Percentiles rank a stretch among this genome's conserved stretches.
Evolutionary conservation across 73 alveolate species (phyloP).

Genomic region (Tetrahymena thermophila): DNA sequence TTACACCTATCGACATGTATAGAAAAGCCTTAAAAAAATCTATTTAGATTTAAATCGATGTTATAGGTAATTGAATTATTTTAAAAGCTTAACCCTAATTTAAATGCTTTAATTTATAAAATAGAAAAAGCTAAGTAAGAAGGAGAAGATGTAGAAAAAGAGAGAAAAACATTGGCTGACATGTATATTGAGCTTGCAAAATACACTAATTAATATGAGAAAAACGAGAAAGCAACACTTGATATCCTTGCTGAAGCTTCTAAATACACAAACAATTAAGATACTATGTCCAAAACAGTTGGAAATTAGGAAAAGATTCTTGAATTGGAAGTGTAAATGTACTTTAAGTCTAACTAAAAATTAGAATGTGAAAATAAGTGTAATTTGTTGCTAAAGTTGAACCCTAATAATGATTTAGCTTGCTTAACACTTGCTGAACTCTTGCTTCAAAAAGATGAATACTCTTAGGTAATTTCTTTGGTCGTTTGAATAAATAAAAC

Average conservation of each 20-base stretch:
- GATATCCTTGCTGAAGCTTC: constrained; percentile 26
- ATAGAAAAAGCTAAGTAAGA: constrained; percentile 40
- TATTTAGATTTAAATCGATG: neutral
- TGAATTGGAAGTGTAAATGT: constrained; percentile 55
- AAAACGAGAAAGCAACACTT: constrained; percentile 33
- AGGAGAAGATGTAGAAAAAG: constrained; percentile 43
- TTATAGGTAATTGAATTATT: neutral
- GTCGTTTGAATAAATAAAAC: too few species aligned
- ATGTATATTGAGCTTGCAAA: constrained; percentile 35
- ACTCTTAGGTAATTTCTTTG: neutral
- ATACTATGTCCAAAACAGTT: neutral
- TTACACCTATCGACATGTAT: neutral
- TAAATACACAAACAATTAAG: constrained; percentile 1
- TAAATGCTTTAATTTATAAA: neutral
- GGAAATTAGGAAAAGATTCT: constrained; percentile 56
- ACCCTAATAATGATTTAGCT: constrained; percentile 74
- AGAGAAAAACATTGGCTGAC: constrained; percentile 29
- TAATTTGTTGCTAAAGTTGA: constrained; percentile 56
- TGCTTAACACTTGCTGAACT: constrained; percentile 75
- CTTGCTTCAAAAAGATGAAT: constrained; percentile 47
- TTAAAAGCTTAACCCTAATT: neutral
- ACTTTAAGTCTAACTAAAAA: constrained; percentile 51
- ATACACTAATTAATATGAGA: constrained; percentile 33
- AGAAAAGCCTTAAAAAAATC: neutral
- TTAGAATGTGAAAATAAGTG: constrained; percentile 69